phyloP scores from a whole-genome alignment of 2,329 filamentous ascomycete species.

The Epichloe glyceriae region DNA sequence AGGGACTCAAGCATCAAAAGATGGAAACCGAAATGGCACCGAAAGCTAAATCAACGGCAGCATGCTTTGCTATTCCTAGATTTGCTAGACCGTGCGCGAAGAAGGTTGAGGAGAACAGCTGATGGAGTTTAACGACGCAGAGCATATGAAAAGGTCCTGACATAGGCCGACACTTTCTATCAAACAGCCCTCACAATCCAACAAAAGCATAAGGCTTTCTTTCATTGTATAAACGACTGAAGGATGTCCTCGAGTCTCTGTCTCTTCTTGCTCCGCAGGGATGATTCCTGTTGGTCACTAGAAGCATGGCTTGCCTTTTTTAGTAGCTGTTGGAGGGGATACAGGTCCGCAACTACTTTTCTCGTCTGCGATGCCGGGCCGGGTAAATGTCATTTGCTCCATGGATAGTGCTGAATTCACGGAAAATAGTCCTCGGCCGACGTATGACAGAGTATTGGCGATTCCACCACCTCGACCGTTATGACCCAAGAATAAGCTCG shows the following conservation, averaged over 20 bases:
- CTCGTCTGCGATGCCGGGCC: constrained; percentile 8
- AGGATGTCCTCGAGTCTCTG: constrained; percentile 22
- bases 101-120: too few relatives aligned
- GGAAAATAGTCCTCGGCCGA: constrained; percentile 22
- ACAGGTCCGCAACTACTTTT: background rate
- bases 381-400: constrained; percentile 20
- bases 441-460: constrained; percentile 21
- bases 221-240: constrained; percentile 7
- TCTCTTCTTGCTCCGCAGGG: constrained; percentile 19
- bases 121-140: too few relatives aligned
- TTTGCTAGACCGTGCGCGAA: too few relatives aligned
- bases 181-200: background rate
- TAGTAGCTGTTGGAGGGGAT: constrained; percentile 4
- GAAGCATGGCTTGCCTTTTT: constrained; percentile 7
- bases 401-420: constrained; percentile 7
- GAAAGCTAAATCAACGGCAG: too few relatives aligned
- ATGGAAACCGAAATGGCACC: too few relatives aligned
- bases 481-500: constrained; percentile 25
- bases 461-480: constrained; percentile 21
- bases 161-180: too few relatives aligned
- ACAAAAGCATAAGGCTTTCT: background rate
- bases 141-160: too few relatives aligned
- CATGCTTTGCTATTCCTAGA: too few relatives aligned
- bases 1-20: too few relatives aligned
- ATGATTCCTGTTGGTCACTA: constrained; percentile 10